These are phyloP conservation scores for Durio zibethinus DNA, from an alignment of 345 rosid genomes.

Conservation along the genomic window DNA sequence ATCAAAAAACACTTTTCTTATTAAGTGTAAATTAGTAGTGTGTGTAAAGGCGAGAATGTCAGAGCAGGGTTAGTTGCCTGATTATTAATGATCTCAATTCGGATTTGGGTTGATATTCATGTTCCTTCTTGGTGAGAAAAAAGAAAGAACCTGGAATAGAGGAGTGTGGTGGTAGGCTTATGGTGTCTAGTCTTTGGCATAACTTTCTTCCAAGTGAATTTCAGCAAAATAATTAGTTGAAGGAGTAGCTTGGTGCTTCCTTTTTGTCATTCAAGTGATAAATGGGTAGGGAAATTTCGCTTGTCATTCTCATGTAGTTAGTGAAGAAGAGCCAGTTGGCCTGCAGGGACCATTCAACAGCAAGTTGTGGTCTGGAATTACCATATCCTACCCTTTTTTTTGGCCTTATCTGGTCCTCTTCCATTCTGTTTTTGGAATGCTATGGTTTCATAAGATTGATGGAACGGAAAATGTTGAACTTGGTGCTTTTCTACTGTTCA, in stretches of 20 bases:
- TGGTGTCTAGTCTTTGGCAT: not conserved
- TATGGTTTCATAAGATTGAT: constrained; percentile 5
- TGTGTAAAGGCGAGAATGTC: not conserved
- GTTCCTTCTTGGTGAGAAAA: not conserved
- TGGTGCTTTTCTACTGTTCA: not conserved
- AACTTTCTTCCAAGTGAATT: not conserved
- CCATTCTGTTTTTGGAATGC: not conserved
- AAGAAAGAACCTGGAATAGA: not conserved
- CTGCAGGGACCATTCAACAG: constrained; percentile 22
- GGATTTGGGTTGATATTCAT: not conserved
- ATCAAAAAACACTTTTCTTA: not conserved
- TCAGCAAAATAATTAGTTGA: not conserved
- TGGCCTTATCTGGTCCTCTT: constrained; percentile 1
- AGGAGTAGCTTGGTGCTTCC: not conserved
- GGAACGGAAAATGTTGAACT: not conserved
- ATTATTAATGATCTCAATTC: not conserved
- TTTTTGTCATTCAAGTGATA: not conserved
- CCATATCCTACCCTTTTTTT: not conserved
- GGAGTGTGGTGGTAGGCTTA: not conserved
- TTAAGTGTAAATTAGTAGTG: not conserved
- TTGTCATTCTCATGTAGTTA: constrained; percentile 5
- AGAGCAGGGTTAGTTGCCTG: not conserved
- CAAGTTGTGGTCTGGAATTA: constrained; percentile 11
- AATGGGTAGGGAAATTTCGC: constrained; percentile 8
- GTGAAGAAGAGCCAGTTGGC: constrained; percentile 5